phyloP scores from a whole-genome alignment of 2,329 filamentous ascomycete genomes.

The Colletotrichum gloeosporioides region DNA sequence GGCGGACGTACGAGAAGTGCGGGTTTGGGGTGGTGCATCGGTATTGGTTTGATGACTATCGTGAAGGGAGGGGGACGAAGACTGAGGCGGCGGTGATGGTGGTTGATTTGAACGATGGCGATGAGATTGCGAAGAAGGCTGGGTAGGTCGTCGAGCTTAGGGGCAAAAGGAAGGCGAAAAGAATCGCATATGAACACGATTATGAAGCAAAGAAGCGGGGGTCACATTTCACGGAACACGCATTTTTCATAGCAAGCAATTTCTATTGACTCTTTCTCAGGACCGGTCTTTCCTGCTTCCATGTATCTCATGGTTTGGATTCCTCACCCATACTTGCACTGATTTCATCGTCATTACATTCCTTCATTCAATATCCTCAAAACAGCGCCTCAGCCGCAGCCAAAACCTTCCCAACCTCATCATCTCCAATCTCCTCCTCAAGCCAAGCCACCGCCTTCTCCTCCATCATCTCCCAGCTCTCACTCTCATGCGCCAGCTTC shows the following conservation, averaged over 20 bases:
- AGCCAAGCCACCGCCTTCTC: conserved; percentile 64
- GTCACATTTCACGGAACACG: not conserved
- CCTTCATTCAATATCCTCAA: not conserved
- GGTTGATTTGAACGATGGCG: not conserved
- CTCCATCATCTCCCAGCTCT: conserved; percentile 69
- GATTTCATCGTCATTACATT: not conserved
- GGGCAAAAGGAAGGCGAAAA: not conserved
- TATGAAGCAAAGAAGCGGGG: not conserved
- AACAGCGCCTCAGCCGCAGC: not conserved
- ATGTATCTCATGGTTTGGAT: rapidly evolving
- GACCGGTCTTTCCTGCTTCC: not conserved
- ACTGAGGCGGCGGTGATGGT: conserved; percentile 18
- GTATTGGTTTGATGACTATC: conserved; percentile 16
- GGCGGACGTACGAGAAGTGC: not conserved
- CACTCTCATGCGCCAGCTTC: conserved; percentile 48
- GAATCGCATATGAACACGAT: not conserved
- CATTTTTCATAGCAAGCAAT: not conserved
- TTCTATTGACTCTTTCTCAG: not conserved
- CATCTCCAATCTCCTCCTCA: not conserved
- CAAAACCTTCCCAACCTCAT: not conserved
- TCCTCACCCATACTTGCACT: too few relatives aligned
- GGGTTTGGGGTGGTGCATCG: conserved; percentile 5
- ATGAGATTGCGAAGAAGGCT: not conserved
- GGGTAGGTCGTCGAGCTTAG: not conserved
- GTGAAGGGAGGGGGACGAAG: not conserved